Evolutionary conservation across 192 early-diverging fungal genomes (phyloP).

Genomic region (Podila minutissima): DNA sequence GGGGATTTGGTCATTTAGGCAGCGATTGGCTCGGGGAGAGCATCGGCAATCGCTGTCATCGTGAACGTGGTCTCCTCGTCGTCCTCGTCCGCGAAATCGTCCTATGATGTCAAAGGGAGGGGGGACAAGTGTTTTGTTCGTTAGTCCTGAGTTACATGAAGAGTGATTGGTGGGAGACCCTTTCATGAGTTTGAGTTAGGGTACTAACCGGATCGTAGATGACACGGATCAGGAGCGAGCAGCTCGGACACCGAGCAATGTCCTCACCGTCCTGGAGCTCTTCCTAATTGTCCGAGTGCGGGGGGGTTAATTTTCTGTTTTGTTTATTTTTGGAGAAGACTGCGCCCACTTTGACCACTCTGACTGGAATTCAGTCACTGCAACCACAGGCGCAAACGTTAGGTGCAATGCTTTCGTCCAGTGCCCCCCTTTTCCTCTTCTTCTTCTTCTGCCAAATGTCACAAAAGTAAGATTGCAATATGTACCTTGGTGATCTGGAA

Average conservation of each 20-base stretch:
- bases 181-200: too few species aligned
- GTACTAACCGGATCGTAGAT: slow-evolving; percentile 81
- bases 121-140: not conserved
- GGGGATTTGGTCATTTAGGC: slow-evolving; percentile 21
- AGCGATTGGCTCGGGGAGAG: slow-evolving; percentile 49
- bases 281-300: slow-evolving; percentile 51
- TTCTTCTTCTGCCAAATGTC: not conserved
- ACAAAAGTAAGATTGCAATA: not conserved
- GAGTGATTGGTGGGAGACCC: too few species aligned
- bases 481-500: slow-evolving; percentile 85
- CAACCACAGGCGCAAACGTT: too few species aligned
- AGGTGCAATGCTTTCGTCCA: too few species aligned
- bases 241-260: slow-evolving; percentile 91
- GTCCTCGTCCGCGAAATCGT: slow-evolving; percentile 66
- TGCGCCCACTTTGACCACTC: not conserved
- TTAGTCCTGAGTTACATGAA: too few species aligned
- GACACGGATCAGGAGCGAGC: slow-evolving; percentile 90
- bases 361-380: not conserved
- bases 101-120: not conserved
- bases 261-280: slow-evolving; percentile 85
- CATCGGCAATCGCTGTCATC: slow-evolving; percentile 43
- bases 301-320: not conserved
- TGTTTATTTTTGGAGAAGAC: slow-evolving; percentile 1
- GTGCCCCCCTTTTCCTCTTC: too few species aligned
- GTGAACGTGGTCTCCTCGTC: slow-evolving; percentile 56